phyloP scores from a whole-genome alignment of 2,329 filamentous ascomycete species.

The Claviceps spartinae region DNA sequence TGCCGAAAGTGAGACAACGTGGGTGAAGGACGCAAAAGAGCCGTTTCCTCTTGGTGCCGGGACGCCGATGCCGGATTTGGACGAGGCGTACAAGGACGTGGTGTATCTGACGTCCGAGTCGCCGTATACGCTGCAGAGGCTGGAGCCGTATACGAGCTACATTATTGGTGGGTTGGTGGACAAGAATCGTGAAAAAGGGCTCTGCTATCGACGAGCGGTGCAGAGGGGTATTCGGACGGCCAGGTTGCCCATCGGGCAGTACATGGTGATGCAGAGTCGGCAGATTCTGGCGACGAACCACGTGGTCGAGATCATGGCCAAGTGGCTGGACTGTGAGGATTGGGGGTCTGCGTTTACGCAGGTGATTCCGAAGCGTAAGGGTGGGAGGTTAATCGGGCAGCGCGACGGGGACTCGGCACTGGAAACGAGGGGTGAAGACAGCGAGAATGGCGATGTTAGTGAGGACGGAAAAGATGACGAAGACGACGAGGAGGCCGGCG shows the following conservation, averaged over 20 bases:
- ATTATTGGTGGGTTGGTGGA: constrained; percentile 91
- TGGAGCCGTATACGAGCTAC: constrained; percentile 83
- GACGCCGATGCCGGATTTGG: constrained; percentile 16
- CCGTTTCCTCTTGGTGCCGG: constrained; percentile 19
- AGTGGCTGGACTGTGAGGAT: constrained; percentile 79
- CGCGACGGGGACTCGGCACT: constrained; percentile 10
- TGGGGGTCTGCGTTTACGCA: constrained; percentile 83
- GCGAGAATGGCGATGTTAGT: constrained; percentile 15
- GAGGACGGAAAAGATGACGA: constrained; percentile 4
- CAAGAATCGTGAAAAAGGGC: constrained; percentile 87
- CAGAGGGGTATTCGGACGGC: constrained; percentile 72
- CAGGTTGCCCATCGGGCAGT: constrained; percentile 88
- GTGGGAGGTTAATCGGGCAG: constrained; percentile 48
- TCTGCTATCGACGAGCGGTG: constrained; percentile 74
- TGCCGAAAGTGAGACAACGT: constrained; percentile 16
- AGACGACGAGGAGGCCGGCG: neutral
- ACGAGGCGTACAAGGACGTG: constrained; percentile 32
- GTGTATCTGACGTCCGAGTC: constrained; percentile 90
- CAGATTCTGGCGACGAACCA: constrained; percentile 88
- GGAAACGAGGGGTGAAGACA: constrained; percentile 14
- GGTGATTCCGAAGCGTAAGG: constrained; percentile 85
- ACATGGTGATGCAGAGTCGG: constrained; percentile 78
- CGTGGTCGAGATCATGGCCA: constrained; percentile 90
- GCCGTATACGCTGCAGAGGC: constrained; percentile 64
- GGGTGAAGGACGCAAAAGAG: constrained; percentile 19